phyloP scores from a whole-genome alignment of 2,329 filamentous ascomycete species.

The Colletotrichum limetticola region DNA sequence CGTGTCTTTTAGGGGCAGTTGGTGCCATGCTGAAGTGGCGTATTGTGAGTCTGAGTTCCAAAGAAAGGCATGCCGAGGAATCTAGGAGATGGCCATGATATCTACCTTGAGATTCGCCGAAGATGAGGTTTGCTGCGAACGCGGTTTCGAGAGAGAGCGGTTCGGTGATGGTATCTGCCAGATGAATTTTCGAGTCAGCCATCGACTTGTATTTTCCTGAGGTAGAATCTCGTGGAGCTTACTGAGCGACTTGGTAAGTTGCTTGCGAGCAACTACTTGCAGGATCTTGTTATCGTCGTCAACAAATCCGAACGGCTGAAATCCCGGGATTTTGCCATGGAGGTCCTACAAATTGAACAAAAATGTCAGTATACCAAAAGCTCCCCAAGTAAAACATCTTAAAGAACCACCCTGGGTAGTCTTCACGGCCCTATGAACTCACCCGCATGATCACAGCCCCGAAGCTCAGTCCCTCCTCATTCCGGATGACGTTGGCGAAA shows the following conservation, averaged over 20 bases:
- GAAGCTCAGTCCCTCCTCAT: not conserved
- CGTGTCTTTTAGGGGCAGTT: not conserved
- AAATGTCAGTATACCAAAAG: not conserved
- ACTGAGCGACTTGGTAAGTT: not conserved
- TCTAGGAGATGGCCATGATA: too few species aligned
- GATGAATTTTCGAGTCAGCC: too few species aligned
- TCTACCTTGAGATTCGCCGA: not conserved
- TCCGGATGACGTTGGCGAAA: not conserved
- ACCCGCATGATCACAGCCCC: not conserved
- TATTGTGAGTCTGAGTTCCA: too few species aligned
- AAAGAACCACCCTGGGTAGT: not conserved
- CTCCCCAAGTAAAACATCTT: not conserved
- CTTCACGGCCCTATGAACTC: not conserved
- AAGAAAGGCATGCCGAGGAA: too few species aligned
- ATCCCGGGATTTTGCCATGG: not conserved
- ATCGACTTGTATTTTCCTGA: too few species aligned
- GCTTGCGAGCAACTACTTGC: not conserved
- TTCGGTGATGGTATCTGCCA: not conserved
- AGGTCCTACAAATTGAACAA: not conserved
- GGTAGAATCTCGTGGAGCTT: not conserved
- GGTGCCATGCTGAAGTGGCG: too few species aligned
- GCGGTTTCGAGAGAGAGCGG: not conserved
- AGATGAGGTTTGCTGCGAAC: not conserved
- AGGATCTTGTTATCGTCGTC: not conserved
- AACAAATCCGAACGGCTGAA: conserved; percentile 1